Evolutionary conservation across 1,139 yeast species (phyloP).

Genomic region (Geotrichum bryndzae): DNA sequence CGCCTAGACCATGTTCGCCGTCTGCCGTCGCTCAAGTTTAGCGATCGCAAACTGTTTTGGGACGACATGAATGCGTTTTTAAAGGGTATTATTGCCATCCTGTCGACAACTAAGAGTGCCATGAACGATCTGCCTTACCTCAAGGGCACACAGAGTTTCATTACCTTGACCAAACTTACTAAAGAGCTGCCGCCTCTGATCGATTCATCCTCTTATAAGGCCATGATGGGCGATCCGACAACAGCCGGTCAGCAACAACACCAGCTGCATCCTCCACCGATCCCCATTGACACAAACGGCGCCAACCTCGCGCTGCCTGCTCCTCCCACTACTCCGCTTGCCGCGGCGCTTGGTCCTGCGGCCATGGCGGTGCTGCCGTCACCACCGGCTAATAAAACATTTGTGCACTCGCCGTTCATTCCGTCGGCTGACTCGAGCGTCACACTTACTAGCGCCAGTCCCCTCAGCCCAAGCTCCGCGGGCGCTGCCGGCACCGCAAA

Average conservation of each 20-base stretch:
- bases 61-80: constrained; percentile 80
- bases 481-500: neutral
- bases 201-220: constrained; percentile 53
- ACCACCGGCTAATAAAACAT: constrained; percentile 20
- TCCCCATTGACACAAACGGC: neutral
- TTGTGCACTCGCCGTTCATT: constrained; percentile 21
- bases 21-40: constrained; percentile 27
- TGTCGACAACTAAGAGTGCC: constrained; percentile 78
- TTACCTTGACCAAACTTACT: constrained; percentile 76
- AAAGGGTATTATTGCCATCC: constrained; percentile 74
- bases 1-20: constrained; percentile 40
- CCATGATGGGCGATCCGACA: constrained; percentile 21
- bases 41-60: constrained; percentile 66
- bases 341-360: constrained; percentile 37
- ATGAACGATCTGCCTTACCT: constrained; percentile 73
- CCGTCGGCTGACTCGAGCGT: constrained; percentile 22
- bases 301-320: constrained; percentile 11
- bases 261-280: constrained; percentile 8
- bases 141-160: constrained; percentile 74
- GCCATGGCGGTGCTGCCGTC: constrained; percentile 36
- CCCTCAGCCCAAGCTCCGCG: neutral
- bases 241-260: constrained; percentile 13
- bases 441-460: constrained; percentile 1
- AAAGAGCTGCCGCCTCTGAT: constrained; percentile 81
- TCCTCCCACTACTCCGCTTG: constrained; percentile 34